Conservation (phyloP, 2,329 filamentous ascomycete genomes). For the Cercospora beticola region DNA sequence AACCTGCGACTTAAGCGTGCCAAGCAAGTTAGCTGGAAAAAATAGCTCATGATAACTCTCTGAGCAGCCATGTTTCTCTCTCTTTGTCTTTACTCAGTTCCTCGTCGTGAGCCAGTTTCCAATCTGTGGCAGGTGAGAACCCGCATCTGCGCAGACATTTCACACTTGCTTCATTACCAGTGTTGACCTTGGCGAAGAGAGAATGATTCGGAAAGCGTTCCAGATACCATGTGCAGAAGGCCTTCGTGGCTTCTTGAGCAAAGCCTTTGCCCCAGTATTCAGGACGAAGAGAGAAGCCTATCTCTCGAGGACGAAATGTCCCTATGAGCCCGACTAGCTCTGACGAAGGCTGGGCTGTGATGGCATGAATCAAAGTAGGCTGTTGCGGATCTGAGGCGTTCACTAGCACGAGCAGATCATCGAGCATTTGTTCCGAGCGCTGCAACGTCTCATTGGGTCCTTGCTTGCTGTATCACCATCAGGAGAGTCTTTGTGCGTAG, state of each 20-base stretch:
- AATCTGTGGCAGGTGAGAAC: constrained; percentile 9
- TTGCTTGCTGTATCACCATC: constrained; percentile 19
- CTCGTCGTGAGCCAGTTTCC: background rate
- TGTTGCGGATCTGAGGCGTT: constrained; percentile 14
- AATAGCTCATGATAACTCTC: background rate
- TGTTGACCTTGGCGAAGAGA: constrained; percentile 26
- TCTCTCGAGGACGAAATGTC: constrained; percentile 25
- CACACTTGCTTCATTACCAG: constrained; percentile 19
- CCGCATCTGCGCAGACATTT: constrained; percentile 21
- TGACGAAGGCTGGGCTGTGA: constrained; percentile 14
- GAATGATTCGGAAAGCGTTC: constrained; percentile 7
- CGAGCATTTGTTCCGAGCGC: constrained; percentile 22
- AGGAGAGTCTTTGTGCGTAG: background rate
- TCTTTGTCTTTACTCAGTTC: background rate
- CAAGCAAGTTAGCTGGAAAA: constrained; percentile 7
- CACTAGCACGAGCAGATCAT: constrained; percentile 23
- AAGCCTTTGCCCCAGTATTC: constrained; percentile 23
- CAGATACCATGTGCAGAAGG: constrained; percentile 24
- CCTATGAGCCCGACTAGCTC: constrained; percentile 22
- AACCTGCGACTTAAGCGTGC: background rate
- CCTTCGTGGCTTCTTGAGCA: constrained; percentile 19
- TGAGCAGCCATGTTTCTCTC: constrained; percentile 6
- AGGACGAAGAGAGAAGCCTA: constrained; percentile 25
- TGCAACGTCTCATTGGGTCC: constrained; percentile 18
- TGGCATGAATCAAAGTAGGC: constrained; percentile 22